A percentile compares a stretch with the other conserved stretches of the same genome.
Evolutionary conservation across 2,329 filamentous ascomycete species (phyloP).

Genomic region (Cladosporium sphaerospermum): DNA sequence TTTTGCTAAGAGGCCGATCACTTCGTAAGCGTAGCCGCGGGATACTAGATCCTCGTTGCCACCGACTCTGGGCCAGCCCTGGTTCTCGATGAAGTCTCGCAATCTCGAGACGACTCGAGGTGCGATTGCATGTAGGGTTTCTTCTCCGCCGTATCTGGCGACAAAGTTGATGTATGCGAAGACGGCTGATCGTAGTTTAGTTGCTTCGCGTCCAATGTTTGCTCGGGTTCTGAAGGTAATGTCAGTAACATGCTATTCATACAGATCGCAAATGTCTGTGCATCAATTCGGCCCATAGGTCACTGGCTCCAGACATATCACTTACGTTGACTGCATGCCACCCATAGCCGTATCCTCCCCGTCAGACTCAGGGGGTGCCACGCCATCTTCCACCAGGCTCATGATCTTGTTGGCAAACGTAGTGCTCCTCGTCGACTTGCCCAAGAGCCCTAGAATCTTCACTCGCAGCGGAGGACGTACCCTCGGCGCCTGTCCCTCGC

Average conservation of each 20-base stretch:
- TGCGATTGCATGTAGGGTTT: conserved; percentile 60
- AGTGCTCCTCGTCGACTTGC: conserved; percentile 69
- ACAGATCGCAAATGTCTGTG: background rate
- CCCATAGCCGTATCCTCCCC: conserved; percentile 29
- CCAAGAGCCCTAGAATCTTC: conserved; percentile 67
- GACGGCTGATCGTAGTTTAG: conserved; percentile 73
- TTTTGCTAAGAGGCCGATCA: conserved; percentile 72
- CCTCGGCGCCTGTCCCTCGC: conserved; percentile 40
- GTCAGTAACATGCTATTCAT: conserved; percentile 11
- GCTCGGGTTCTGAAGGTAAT: conserved; percentile 29
- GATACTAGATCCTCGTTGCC: conserved; percentile 55
- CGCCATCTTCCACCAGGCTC: conserved; percentile 60
- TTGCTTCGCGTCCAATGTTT: conserved; percentile 62
- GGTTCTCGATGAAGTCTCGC: conserved; percentile 65
- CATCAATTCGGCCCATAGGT: too few relatives aligned
- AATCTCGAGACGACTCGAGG: conserved; percentile 62
- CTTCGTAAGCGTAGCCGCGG: conserved; percentile 80
- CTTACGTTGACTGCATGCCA: conserved; percentile 23
- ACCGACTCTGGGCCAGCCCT: conserved; percentile 71
- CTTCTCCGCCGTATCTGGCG: conserved; percentile 61
- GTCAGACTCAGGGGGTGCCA: conserved; percentile 39
- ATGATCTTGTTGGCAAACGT: conserved; percentile 63
- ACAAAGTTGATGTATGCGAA: conserved; percentile 86
- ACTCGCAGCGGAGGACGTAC: conserved; percentile 66
- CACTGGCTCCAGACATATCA: background rate